Percentiles rank a stretch among this genome's conserved stretches.
Conservation (phyloP, 2,329 filamentous ascomycete species). For the Thyridium curvatum region DNA sequence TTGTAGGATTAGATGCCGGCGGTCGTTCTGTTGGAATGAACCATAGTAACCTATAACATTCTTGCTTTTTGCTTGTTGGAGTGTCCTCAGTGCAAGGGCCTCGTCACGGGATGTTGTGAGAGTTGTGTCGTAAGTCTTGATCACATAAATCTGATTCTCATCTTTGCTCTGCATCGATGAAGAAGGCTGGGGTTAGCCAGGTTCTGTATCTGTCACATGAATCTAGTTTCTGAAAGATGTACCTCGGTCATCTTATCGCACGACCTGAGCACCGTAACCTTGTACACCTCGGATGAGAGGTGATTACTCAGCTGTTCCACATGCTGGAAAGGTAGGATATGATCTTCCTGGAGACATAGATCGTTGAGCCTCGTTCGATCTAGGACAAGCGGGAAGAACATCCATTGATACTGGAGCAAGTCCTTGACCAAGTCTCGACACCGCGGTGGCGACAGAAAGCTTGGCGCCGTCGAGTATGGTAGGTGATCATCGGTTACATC, state of each 20-base stretch:
- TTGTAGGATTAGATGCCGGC: neutral
- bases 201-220: too few relatives aligned
- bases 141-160: too few relatives aligned
- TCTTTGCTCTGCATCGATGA: too few relatives aligned
- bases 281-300: neutral
- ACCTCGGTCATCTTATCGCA: too few relatives aligned
- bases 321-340: neutral
- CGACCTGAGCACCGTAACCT: too few relatives aligned
- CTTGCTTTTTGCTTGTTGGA: neutral
- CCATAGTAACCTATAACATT: neutral
- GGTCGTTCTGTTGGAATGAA: too few relatives aligned
- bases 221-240: too few relatives aligned
- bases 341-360: neutral
- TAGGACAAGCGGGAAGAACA: conserved; percentile 4
- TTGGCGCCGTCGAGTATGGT: conserved; percentile 3
- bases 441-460: neutral
- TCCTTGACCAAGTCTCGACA: conserved; percentile 2
- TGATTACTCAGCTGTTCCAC: neutral
- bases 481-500: conserved; percentile 6
- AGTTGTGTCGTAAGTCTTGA: too few relatives aligned
- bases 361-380: neutral
- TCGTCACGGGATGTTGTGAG: neutral
- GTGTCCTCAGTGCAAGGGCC: neutral
- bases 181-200: too few relatives aligned
- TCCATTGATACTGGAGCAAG: conserved; percentile 6